A percentile compares a stretch with the other conserved stretches of the same genome.
phyloP scores from a whole-genome alignment of 1,139 yeast genomes.

The Nakaseomyces delphensis region DNA sequence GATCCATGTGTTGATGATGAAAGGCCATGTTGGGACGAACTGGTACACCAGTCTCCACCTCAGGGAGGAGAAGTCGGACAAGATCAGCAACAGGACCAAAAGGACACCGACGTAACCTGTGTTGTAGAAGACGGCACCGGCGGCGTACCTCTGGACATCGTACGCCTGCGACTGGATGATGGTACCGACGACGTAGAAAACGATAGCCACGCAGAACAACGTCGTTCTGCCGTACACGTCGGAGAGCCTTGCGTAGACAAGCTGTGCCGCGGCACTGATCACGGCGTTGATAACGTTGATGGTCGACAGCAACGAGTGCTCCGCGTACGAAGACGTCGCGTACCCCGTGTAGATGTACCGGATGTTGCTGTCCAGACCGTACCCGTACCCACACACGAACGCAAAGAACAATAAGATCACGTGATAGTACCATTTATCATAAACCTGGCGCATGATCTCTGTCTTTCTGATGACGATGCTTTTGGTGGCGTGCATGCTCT shows the following conservation, averaged over 20 bases:
- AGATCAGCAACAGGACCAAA: slow-evolving; percentile 45
- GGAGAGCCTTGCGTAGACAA: slow-evolving; percentile 55
- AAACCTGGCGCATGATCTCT: slow-evolving; percentile 20
- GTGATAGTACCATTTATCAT: slow-evolving; percentile 14
- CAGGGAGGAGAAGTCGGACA: slow-evolving; percentile 56
- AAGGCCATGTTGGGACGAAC: slow-evolving; percentile 58
- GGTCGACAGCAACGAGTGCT: slow-evolving; percentile 54
- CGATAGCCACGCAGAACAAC: slow-evolving; percentile 41
- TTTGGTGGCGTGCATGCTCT: not conserved
- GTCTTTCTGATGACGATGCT: slow-evolving; percentile 13
- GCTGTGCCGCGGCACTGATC: slow-evolving; percentile 65
- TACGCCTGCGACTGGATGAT: slow-evolving; percentile 55
- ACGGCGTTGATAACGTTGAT: slow-evolving; percentile 53
- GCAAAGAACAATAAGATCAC: slow-evolving; percentile 35
- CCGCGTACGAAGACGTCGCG: slow-evolving; percentile 48
- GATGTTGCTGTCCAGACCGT: slow-evolving; percentile 50
- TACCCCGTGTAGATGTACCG: slow-evolving; percentile 41
- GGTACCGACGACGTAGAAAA: slow-evolving; percentile 59
- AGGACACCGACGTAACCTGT: slow-evolving; percentile 59
- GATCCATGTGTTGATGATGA: slow-evolving; percentile 65
- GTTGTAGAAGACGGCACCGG: slow-evolving; percentile 59
- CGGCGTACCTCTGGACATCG: slow-evolving; percentile 53
- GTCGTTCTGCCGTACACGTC: slow-evolving; percentile 62
- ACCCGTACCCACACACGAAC: slow-evolving; percentile 53
- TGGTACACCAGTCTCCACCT: slow-evolving; percentile 58